A percentile compares a stretch with the other conserved stretches of the same genome.
phyloP scores from a whole-genome alignment of 2,329 filamentous ascomycete species.

The Elsinoe necatrix region DNA sequence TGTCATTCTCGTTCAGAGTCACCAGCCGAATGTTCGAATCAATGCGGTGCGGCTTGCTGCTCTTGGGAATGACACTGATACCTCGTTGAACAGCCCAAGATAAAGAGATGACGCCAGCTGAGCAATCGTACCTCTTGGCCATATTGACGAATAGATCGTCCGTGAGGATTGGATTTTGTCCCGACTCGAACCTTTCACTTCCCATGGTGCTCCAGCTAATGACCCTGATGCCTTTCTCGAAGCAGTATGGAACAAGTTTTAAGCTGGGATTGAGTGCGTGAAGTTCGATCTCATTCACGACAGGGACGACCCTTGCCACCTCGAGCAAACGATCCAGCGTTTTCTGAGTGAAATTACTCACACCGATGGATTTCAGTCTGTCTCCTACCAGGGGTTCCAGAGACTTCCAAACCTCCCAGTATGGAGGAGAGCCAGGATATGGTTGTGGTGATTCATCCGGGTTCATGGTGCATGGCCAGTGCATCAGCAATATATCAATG shows the following conservation, averaged over 20 bases:
- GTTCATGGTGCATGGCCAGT: conserved; percentile 30
- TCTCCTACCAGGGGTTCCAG: conserved; percentile 25
- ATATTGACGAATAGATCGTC: neutral
- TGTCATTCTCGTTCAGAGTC: neutral
- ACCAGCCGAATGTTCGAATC: conserved; percentile 10
- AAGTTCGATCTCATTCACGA: conserved; percentile 27
- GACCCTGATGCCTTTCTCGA: conserved; percentile 55
- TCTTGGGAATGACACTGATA: conserved; percentile 4
- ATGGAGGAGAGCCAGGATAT: conserved; percentile 15
- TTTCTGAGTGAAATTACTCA: conserved; percentile 27
- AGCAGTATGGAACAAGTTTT: conserved; percentile 35
- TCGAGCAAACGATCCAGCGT: conserved; percentile 25
- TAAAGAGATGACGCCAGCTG: neutral
- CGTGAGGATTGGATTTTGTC: neutral
- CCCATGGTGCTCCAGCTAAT: conserved; percentile 52
- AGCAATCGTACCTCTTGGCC: conserved; percentile 1
- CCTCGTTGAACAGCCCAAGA: conserved; percentile 13
- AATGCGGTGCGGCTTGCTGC: neutral
- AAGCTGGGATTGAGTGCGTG: conserved; percentile 22
- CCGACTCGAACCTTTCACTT: conserved; percentile 18
- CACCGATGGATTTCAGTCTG: conserved; percentile 25
- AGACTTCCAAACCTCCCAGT: conserved; percentile 25
- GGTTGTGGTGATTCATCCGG: conserved; percentile 19
- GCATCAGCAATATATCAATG: conserved; percentile 37
- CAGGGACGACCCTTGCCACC: conserved; percentile 21